Conservation (phyloP, 179 eudicot species). For the Spergularia azorica region DNA sequence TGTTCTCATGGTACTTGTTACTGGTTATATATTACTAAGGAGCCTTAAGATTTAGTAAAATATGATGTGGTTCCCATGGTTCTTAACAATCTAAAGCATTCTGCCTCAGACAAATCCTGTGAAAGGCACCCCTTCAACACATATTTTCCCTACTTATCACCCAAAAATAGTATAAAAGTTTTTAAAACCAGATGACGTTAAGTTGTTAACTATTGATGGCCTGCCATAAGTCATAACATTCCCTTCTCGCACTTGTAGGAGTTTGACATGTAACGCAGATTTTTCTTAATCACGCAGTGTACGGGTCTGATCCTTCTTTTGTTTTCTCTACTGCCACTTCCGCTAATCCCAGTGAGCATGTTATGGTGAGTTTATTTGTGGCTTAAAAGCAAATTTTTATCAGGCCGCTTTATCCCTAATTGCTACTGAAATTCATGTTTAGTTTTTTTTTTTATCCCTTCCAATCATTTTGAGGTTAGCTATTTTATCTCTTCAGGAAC, state of each 20-base stretch:
- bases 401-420: not conserved
- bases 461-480: not conserved
- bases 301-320: slow-evolving; percentile 86
- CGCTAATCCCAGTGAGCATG: slow-evolving; percentile 89
- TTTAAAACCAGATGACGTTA: too few relatives aligned
- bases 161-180: too few relatives aligned
- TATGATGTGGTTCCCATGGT: too few relatives aligned
- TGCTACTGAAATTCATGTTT: not conserved
- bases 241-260: not conserved
- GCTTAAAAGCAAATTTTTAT: not conserved
- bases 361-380: slow-evolving; percentile 53
- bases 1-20: slow-evolving; percentile 76
- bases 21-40: too few relatives aligned
- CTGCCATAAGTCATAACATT: not conserved
- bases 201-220: not conserved
- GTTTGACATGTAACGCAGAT: slow-evolving; percentile 4
- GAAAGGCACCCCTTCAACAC: too few relatives aligned
- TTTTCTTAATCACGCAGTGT: slow-evolving; percentile 60
- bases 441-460: not conserved
- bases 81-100: too few relatives aligned
- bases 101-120: too few relatives aligned
- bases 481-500: slow-evolving; percentile 46
- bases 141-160: too few relatives aligned
- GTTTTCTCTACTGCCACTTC: slow-evolving; percentile 94
- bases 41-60: too few relatives aligned